Conservation (phyloP, 2,329 filamentous ascomycete genomes). For the Pyrenochaeta sp. region DNA sequence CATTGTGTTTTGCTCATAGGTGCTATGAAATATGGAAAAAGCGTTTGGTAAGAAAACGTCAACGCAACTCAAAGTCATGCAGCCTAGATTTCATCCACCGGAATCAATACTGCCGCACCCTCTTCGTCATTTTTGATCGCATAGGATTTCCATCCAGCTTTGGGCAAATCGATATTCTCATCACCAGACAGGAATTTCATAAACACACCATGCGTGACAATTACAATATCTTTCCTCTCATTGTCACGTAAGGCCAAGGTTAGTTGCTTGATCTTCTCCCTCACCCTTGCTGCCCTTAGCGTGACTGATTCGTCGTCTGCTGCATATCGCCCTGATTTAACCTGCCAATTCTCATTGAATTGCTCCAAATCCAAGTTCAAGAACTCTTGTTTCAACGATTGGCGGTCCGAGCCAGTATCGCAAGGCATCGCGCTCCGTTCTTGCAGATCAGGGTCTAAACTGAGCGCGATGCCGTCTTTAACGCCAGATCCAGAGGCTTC, state of each 20-base stretch:
- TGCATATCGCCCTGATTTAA: constrained; percentile 10
- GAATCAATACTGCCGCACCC: not conserved
- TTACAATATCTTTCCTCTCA: constrained; percentile 29
- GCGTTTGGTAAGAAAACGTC: too few species aligned
- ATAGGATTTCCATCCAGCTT: constrained; percentile 42
- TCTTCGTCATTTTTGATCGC: constrained; percentile 18
- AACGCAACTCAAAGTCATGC: too few species aligned
- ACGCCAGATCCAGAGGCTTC: constrained; percentile 3
- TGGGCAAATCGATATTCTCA: constrained; percentile 37
- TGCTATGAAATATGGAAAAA: too few species aligned
- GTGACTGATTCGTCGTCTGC: constrained; percentile 8
- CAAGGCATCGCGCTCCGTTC: constrained; percentile 15
- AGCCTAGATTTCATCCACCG: too few species aligned
- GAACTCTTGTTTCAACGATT: constrained; percentile 10
- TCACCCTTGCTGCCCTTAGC: constrained; percentile 7
- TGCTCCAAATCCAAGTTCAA: constrained; percentile 5
- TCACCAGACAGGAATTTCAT: constrained; percentile 42
- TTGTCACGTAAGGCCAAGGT: constrained; percentile 3
- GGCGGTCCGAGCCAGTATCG: constrained; percentile 13
- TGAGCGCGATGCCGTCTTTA: constrained; percentile 9
- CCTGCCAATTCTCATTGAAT: constrained; percentile 6
- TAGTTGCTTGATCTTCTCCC: constrained; percentile 8
- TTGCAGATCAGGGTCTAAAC: constrained; percentile 12
- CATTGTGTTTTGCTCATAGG: too few species aligned
- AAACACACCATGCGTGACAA: constrained; percentile 44